A percentile compares a stretch with the other conserved stretches of the same genome.
Evolutionary conservation across 495 filamentous ascomycete genomes (phyloP).

Genomic region (Mytilinidion resinicola): DNA sequence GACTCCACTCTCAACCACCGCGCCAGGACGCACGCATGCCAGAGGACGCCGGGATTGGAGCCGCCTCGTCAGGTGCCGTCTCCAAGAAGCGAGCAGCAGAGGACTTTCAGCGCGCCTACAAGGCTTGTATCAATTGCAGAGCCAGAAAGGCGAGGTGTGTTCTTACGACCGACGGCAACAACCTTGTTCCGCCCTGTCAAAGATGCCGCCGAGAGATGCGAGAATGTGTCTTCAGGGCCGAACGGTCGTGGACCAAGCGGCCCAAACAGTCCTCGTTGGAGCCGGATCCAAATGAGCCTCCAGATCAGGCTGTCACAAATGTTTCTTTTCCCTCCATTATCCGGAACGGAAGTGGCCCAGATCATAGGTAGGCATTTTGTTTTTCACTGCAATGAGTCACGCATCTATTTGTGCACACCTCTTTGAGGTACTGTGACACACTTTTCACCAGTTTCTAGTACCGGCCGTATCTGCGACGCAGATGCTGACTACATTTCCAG

Average conservation of each 20-base stretch:
- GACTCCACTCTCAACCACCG: too few species aligned
- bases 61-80: too few species aligned
- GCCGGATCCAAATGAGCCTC: constrained; percentile 1
- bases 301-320: constrained; percentile 2
- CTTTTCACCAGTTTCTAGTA: too few species aligned
- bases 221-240: constrained; percentile 25
- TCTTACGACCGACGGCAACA: constrained; percentile 15
- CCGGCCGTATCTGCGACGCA: too few species aligned
- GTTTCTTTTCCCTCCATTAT: constrained; percentile 6
- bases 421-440: too few species aligned
- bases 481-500: too few species aligned
- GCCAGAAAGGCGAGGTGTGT: constrained; percentile 26
- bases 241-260: constrained; percentile 26
- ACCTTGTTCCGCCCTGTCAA: constrained; percentile 25
- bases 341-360: too few species aligned
- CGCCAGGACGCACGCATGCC: too few species aligned
- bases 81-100: constrained; percentile 8
- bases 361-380: too few species aligned
- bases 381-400: too few species aligned
- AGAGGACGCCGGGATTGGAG: too few species aligned
- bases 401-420: too few species aligned
- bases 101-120: constrained; percentile 30
- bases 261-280: constrained; percentile 1
- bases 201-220: constrained; percentile 26
- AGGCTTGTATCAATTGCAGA: constrained; percentile 29